Evolutionary conservation across 352 stramenopile species (phyloP), one percentile per base, ranked within the genome.

Genomic region (Phytophthora pinifolia): DNA sequence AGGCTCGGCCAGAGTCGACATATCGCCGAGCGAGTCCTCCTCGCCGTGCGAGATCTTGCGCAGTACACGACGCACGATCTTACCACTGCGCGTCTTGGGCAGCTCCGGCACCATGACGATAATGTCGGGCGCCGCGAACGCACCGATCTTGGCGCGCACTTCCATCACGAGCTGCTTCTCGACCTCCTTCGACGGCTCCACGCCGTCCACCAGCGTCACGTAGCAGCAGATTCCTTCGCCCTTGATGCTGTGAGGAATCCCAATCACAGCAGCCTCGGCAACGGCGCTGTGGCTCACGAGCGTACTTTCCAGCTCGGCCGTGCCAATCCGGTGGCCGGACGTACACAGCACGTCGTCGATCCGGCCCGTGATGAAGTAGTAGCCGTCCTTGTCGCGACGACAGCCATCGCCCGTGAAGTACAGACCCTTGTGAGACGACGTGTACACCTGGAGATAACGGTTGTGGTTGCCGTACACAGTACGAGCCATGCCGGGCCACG

Each of bases 31-130:
- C 39, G 79, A 89, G 54, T 97, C 94, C 41, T 95, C 79, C 65
- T 99, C 96, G 36, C 92, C 92, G 34, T 91, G 83, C 9, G 97
- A 93, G 59, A 99, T 98, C 79, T 99, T 99, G 46, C 97, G 92
- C 35, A 99, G 83, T 63, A 99, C 96, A 38, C 97, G 89, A 36
- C 97, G 90, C 96, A 99, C 99, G 65, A 99, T 99, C 82, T 99
- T 97, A 55, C 97, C 96, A 64, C 83, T 97, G 42, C 96, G 86
- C 1, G 96, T 99, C 90, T 99, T 99, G 5, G 96, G 96, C 9
- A 99, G 74, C n/a, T 75, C 84, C 1, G 85, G 78, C 12, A 88
- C 83, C 20, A 96, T 82, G 15, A 98, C 79, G 46, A 99, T 97
- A 54, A 98, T 78, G 62, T 99, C 96, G 33, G 97, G 97, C 9